A percentile compares a stretch with the other conserved stretches of the same genome.
Evolutionary conservation across 2,329 filamentous ascomycete genomes (phyloP).

Genomic region (Sclerotinia subarctica): DNA sequence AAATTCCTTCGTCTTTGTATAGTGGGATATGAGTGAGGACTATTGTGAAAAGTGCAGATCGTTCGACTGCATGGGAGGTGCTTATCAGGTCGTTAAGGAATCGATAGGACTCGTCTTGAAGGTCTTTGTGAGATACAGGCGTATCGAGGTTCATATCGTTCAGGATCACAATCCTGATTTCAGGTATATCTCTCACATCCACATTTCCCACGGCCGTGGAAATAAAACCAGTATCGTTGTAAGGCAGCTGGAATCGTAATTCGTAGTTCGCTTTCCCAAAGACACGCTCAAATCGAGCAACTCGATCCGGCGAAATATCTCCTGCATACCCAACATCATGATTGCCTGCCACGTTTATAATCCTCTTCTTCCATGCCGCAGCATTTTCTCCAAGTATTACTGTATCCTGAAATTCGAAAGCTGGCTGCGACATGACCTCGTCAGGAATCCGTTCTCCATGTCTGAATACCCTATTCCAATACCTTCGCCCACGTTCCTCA

Average conservation of each 20-base stretch:
- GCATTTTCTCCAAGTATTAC: slow-evolving; percentile 42
- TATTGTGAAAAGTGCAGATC: slow-evolving; percentile 68
- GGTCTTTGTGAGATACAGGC: slow-evolving; percentile 62
- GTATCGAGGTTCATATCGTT: slow-evolving; percentile 94
- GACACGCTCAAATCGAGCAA: slow-evolving; percentile 75
- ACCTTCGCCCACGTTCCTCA: slow-evolving; percentile 64
- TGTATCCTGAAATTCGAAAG: slow-evolving; percentile 40
- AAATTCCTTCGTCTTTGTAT: slow-evolving; percentile 77
- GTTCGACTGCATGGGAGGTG: slow-evolving; percentile 58
- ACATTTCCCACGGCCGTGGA: slow-evolving; percentile 45
- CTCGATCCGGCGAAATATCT: slow-evolving; percentile 72
- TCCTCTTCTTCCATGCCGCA: slow-evolving; percentile 64
- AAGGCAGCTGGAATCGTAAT: slow-evolving; percentile 64
- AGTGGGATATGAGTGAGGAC: slow-evolving; percentile 90
- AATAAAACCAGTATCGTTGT: slow-evolving; percentile 29
- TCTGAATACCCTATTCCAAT: slow-evolving; percentile 78
- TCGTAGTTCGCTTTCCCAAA: slow-evolving; percentile 94
- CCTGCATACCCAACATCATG: slow-evolving; percentile 97
- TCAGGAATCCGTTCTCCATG: slow-evolving; percentile 62
- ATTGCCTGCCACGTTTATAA: slow-evolving; percentile 91
- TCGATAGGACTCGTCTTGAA: slow-evolving; percentile 73
- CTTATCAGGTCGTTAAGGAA: slow-evolving; percentile 71
- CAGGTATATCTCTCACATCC: slow-evolving; percentile 52
- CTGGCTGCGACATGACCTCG: slow-evolving; percentile 49
- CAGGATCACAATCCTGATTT: slow-evolving; percentile 78